Percentiles rank a stretch among this genome's conserved stretches.
Evolutionary conservation across 2,329 filamentous ascomycete genomes (phyloP).

Genomic region (Apiospora hydei): DNA sequence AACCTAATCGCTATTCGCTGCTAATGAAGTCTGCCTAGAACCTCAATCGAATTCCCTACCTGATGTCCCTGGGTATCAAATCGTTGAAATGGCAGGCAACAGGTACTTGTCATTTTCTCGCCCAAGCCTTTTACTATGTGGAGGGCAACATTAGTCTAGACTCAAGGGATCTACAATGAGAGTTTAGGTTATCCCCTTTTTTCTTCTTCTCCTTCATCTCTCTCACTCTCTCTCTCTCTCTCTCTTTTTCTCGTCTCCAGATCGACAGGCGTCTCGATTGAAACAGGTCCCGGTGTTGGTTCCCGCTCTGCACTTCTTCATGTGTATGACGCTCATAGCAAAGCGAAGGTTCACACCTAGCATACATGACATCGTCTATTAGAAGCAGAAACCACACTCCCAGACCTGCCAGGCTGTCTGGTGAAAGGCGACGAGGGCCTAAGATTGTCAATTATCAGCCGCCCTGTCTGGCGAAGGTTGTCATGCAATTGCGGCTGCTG

Average conservation of each 20-base stretch:
- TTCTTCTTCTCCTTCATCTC: background rate
- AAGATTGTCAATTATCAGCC: constrained; percentile 8
- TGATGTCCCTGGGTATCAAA: background rate
- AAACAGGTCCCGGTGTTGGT: background rate
- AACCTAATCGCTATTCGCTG: background rate
- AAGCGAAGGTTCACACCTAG: background rate
- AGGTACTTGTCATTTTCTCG: background rate
- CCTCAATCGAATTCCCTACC: background rate
- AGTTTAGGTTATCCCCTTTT: constrained; percentile 7
- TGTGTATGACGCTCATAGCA: background rate
- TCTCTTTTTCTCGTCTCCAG: background rate
- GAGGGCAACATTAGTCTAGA: background rate
- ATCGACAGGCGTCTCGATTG: background rate
- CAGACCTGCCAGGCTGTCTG: background rate
- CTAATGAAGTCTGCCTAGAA: background rate
- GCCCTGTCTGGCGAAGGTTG: background rate
- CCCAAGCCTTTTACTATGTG: background rate
- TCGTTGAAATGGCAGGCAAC: background rate
- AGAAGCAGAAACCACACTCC: background rate
- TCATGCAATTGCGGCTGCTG: constrained; percentile 15
- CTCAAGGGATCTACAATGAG: background rate
- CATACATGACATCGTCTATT: constrained; percentile 5
- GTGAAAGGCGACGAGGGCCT: background rate
- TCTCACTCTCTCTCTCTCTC: background rate
- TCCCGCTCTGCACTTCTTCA: background rate